A percentile compares a stretch with the other conserved stretches of the same genome.
phyloP scores from a whole-genome alignment of 2,329 filamentous ascomycete genomes.

The Claviceps sp. region DNA sequence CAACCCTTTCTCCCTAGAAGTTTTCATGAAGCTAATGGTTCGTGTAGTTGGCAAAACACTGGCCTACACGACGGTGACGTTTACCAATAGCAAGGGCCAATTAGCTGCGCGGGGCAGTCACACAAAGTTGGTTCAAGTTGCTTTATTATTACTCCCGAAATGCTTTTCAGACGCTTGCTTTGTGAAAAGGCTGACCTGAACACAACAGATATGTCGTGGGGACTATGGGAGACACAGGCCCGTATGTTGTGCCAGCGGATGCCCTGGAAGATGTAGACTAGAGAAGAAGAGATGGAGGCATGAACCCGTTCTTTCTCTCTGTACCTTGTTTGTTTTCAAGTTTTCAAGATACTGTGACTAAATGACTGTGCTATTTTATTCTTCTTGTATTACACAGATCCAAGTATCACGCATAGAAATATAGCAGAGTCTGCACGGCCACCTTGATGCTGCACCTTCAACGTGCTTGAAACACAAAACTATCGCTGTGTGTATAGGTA shows the following conservation, averaged over 20 bases:
- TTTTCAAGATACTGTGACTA: no score
- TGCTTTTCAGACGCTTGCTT: not conserved
- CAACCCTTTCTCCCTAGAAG: not conserved
- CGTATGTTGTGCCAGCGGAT: conserved; percentile 23
- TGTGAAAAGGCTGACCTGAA: no score
- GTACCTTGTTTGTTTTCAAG: no score
- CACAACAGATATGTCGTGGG: conserved; percentile 27
- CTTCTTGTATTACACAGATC: no score
- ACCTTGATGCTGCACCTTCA: no score
- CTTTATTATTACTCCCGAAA: not conserved
- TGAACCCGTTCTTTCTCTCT: no score
- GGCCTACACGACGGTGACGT: conserved; percentile 47
- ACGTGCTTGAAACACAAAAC: no score
- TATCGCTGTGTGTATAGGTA: no score
- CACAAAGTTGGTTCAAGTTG: conserved; percentile 40
- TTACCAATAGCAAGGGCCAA: conserved; percentile 44
- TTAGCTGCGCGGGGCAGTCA: conserved; percentile 50
- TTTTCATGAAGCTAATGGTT: no score
- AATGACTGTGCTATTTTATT: no score
- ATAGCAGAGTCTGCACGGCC: no score
- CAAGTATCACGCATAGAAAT: no score
- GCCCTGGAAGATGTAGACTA: conserved; percentile 23
- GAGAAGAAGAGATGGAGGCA: not conserved
- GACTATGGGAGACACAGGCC: conserved; percentile 22
- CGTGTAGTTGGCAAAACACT: conserved; percentile 48